Evolutionary conservation across 129 eudicot species (phyloP), one percentile per base, ranked within the genome.

Genomic region (Helianthus tuberosus): DNA sequence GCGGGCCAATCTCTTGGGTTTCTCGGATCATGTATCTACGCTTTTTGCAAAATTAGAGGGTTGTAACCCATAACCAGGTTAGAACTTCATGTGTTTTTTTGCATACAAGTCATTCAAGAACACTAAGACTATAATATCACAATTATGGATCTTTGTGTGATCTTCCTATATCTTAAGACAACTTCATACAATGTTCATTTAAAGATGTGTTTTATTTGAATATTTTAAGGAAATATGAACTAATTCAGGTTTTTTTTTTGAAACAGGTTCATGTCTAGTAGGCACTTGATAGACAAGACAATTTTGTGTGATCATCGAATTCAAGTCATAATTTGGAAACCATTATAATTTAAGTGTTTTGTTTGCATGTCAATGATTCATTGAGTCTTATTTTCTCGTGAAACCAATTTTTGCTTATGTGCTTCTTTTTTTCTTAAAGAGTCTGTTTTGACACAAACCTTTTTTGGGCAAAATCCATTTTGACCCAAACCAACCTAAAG

Each of bases 1-100:
- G 66, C 32, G 61, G 86, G 86, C 11, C 86, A 85, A 63, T 82
- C 84, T 71, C 86, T 85, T 43, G 84, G 86, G 66, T 85, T 82
- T 82, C 67, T 75, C 6, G 89, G 89, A 67, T 82, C 89, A 8
- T 75, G 84, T 64, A 32, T 73, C 39, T 82, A 85, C 8, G 86
- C 89, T 8, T 68, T 75, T 35, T 82, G 82, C 78, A 85, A 85
- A 72, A 59, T 85, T 71, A 79, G 32, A 76, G 84, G 82, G 11
- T 79, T 51, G 74, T 85, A 67, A 77, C 58, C 32, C 6, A 6
- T 60, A 71, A 23, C 29, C 10, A 64, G 15, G 43, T 15, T 20
- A 55, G 60, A 64, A 50, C 59, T 32, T 68, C 73, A 68, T 23
- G 14, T 11, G 52, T 25, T 12, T 8, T 23, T 43, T 68, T 23